Evolutionary conservation across 768 basidiomycete genomes (phyloP), one percentile per base, ranked within the genome.

Genomic region (Phaffia australis): DNA sequence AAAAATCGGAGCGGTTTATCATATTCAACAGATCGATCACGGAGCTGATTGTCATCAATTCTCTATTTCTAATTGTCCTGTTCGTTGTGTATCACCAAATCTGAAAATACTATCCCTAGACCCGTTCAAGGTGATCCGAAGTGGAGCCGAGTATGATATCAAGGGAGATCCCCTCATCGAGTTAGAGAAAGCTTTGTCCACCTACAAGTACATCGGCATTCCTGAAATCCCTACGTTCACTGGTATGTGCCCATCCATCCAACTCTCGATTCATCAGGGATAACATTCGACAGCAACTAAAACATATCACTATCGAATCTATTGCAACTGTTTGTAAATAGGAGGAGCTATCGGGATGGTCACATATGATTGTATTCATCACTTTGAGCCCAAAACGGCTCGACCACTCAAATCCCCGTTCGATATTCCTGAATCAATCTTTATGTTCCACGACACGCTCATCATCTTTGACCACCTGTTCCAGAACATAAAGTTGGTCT

Each of bases 311-410:
- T 16, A 47, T 48, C 19, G 23, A 21, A 46, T 48, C 23, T n/a
- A 11, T 27, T 48, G n/a, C 59, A 46, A 9, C 35, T n/a, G 21
- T 46, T 50, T 8, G 23, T 46, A 27, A 51, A 42, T 71, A 80
- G 95, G 95, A 56, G 95, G 95, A 55, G 94, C 93, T 1, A 89
- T 98, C 73, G 95, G 95, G 63, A 98, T 95, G 75, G 90, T 99
- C 68, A 84, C 90, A 16, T 99, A 92, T 78, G 95, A 99, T 75
- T 91, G 90, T 76, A 85, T 99, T 65, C 89, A 88, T 65, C 85
- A 97, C 76, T 99, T 99, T 73, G 95, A 99, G 76, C 92, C 95
- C 61, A 90, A 87, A 79, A 92, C 91, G 8, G 71, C 71, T 4
- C 84, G 84, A 58, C 81, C 85, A 48, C 81, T 91, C 29, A 78